Evolutionary conservation across 2,329 filamentous ascomycete genomes (phyloP), one percentile per base, ranked within the genome.

Genomic region (Pestalotiopsis sp.): DNA sequence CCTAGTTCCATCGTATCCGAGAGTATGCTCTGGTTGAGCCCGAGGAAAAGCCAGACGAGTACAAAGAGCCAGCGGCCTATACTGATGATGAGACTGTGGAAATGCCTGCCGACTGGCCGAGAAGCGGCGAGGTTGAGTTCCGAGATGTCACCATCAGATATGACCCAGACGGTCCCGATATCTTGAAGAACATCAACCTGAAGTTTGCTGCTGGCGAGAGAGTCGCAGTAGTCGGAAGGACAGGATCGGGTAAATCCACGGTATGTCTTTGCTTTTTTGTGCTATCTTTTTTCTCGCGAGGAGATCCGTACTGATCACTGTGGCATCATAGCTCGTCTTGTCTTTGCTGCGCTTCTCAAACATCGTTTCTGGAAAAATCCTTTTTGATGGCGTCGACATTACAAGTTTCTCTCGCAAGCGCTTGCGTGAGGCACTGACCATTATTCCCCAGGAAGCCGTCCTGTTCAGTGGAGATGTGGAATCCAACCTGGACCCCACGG

Each of bases 161-260:
- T 72, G 77, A 84, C 69, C 67, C 79, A 36, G 78, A 86, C 68
- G 78, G 84, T 20, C 80, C 81, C 61, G 81, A 86, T 67, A 84
- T 88, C 57, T 79, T 88, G 20, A 84, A 84, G 27, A 77, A 85
- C 41, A 78, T 88, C 66, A 86, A 82, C 69, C 79, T 88, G 59
- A 82, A 81, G 41, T 85, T 88, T 70, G 82, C 80, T 13, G 92
- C 91, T 0, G 93, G 94, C 1, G 91, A 92, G 67, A 91, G 92
- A 65, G 93, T 93, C 0, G 94, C 93, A 0, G 86, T 97, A 23
- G 92, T 95, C 12, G 94, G 94, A 2, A 89, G 94, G 11, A 97
- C 94, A 0, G 91, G 92, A 0, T 94, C 92, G 4, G 94, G 94
- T 3, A 97, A 97, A 79, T 94, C 91, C 65, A 97, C 94, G 0